Evolutionary conservation across 345 rosid species (phyloP), one percentile per base, ranked within the genome.

Genomic region (rapeseed (Brassica napus)): DNA sequence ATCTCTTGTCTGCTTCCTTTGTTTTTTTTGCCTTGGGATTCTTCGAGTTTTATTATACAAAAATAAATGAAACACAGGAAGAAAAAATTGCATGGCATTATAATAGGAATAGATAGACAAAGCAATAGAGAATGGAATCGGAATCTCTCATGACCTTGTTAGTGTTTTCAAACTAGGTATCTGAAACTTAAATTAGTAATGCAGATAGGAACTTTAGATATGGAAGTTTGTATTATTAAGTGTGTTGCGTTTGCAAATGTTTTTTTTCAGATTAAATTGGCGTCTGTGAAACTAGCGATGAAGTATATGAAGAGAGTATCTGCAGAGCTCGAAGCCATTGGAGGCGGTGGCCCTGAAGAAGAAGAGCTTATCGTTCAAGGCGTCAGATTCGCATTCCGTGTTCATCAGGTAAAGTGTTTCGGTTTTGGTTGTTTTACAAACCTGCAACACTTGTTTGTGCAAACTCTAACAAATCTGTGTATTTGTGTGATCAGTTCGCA

Each of bases 301-400:
- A 92, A 93, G 85, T 93, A 88, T 85, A 93, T 96, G 99, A 96
- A 84, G 83, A 85, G 99, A 80, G 97, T 93, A 11, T 93, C 99
- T 0, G 94, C 98, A 0, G 97, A 90, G 81, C 94, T 93, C 0
- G 94, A 96, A 82, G 78, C 77, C 8, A 89, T 84, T 7, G 90
- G 79, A 1, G 86, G 93, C 6, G 84, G 90, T 24, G 73, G 73
- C 2, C 91, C 93, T 0, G 99, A 95, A 81, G 98, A 96, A 81
- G 99, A 96, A 75, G 99, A 96, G 79, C 86, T 96, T 37, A 88
- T 96, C 1, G 93, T 96, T 7, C 98, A 96, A 85, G 94, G 98
- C 0, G 99, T 96, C 44, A 63, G 97, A 73, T 96, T 93, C 9
- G 99, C 99, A 1, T 96, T 96, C 86, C 92, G 99, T 35, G 99